phyloP scores from a whole-genome alignment of 768 basidiomycete genomes.

The Gyrodon lividus region DNA sequence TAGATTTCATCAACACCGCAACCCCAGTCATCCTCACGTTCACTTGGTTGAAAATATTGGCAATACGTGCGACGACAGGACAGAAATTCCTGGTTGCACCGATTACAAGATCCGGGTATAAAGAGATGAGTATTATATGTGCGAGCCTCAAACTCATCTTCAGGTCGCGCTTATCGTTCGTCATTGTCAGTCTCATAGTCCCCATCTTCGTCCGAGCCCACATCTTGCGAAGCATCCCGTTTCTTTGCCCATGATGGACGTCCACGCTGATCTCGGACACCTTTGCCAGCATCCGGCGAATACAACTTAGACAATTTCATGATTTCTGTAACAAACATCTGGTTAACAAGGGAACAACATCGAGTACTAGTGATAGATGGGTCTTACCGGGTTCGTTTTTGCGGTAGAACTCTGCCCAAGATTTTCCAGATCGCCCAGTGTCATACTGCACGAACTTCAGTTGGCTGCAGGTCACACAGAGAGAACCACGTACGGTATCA shows the following conservation, averaged over 20 bases:
- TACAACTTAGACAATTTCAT: conserved; percentile 29
- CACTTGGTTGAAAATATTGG: neutral
- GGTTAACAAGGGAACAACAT: conserved; percentile 6
- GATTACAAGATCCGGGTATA: neutral
- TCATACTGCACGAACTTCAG: conserved; percentile 43
- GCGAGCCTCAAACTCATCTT: neutral
- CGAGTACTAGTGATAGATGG: neutral
- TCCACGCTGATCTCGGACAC: conserved; percentile 17
- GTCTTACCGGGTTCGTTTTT: conserved; percentile 47
- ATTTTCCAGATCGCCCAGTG: conserved; percentile 44
- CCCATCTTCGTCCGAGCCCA: conserved; percentile 16
- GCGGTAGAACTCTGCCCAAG: conserved; percentile 64
- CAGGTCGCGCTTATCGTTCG: conserved; percentile 2
- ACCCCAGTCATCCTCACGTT: too few species aligned
- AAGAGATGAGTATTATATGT: neutral
- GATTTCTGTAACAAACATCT: conserved; percentile 15
- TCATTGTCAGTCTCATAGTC: conserved; percentile 22
- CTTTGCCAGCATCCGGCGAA: conserved; percentile 9
- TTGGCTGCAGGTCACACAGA: neutral
- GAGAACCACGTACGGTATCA: conserved; percentile 41
- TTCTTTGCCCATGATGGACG: conserved; percentile 24
- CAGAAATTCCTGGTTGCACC: neutral
- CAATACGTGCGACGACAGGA: neutral
- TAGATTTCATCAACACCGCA: neutral
- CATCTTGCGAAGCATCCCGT: conserved; percentile 3